phyloP scores from a whole-genome alignment of 345 rosid genomes.

The Anastatica hierochuntica region DNA sequence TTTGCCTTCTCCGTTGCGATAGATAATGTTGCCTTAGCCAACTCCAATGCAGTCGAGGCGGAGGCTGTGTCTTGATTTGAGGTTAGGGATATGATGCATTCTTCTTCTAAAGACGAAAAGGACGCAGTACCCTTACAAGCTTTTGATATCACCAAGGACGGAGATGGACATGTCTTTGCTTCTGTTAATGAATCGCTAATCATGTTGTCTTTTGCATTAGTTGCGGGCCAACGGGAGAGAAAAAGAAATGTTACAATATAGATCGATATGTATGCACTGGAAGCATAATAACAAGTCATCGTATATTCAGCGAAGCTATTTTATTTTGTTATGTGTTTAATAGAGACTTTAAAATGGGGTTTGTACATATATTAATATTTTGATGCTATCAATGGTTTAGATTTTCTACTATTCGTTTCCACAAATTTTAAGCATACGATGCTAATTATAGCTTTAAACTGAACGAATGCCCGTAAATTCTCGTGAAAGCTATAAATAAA shows the following conservation, averaged over 20 bases:
- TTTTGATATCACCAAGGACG: slow-evolving; percentile 9
- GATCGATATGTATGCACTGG: not conserved
- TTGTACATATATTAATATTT: not conserved
- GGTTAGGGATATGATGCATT: slow-evolving; percentile 2
- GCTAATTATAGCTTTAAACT: slow-evolving; percentile 2
- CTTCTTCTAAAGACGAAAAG: slow-evolving; percentile 15
- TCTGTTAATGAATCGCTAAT: not conserved
- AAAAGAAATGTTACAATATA: slow-evolving; percentile 10
- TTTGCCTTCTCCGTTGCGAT: slow-evolving; percentile 14
- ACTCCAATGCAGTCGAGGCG: slow-evolving; percentile 3
- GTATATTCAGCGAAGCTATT: not conserved
- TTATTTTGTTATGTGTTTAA: not conserved
- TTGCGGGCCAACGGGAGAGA: slow-evolving; percentile 1
- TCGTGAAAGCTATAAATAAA: not conserved
- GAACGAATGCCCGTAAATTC: not conserved
- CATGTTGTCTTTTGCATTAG: not conserved
- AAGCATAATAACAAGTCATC: not conserved
- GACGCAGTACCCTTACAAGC: slow-evolving; percentile 23
- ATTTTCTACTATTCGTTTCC: not conserved
- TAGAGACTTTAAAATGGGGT: not conserved
- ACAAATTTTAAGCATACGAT: not conserved
- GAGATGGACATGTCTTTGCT: slow-evolving; percentile 16
- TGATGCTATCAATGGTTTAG: not conserved
- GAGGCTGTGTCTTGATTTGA: slow-evolving; percentile 4
- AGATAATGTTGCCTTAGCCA: slow-evolving; percentile 1